A percentile compares a stretch with the other conserved stretches of the same genome.
Evolutionary conservation across 169 alveolate genomes (phyloP).

Genomic region (Plasmodium knowlesi): DNA sequence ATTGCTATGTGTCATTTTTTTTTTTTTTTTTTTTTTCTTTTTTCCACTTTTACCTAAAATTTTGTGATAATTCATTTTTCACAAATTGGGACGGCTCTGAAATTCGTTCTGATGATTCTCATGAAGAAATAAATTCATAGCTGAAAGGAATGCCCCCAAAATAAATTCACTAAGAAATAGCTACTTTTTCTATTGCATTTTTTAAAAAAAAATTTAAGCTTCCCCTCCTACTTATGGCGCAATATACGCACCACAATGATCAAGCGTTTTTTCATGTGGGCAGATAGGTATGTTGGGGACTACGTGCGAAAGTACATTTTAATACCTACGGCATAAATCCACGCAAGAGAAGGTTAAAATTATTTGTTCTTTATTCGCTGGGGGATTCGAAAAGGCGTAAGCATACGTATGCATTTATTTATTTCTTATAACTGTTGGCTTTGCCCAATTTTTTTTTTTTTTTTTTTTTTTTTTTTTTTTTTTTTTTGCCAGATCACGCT

Average conservation of each 20-base stretch:
- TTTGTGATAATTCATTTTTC: conserved; percentile 74
- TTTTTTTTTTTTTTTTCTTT: neutral
- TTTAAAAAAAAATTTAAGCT: neutral
- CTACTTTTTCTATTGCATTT: conserved; percentile 6
- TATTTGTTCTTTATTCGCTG: neutral
- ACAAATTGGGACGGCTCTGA: conserved; percentile 1
- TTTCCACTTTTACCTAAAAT: conserved; percentile 61
- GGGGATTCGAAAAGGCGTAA: neutral
- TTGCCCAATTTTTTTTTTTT: neutral
- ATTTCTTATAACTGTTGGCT: neutral
- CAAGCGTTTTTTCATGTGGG: neutral
- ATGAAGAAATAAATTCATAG: neutral
- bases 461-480: neutral
- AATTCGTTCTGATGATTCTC: neutral
- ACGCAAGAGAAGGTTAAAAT: neutral
- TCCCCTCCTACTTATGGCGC: neutral
- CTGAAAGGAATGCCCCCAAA: neutral
- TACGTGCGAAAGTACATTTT: neutral
- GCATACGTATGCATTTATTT: neutral
- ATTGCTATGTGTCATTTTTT: neutral
- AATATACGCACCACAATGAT: neutral
- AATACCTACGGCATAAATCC: neutral
- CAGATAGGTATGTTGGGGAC: neutral
- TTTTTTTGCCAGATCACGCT: neutral
- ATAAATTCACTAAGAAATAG: neutral